A percentile compares a stretch with the other conserved stretches of the same genome.
Conservation (phyloP, 2,329 filamentous ascomycete species). For the Trichoderma sp. region DNA sequence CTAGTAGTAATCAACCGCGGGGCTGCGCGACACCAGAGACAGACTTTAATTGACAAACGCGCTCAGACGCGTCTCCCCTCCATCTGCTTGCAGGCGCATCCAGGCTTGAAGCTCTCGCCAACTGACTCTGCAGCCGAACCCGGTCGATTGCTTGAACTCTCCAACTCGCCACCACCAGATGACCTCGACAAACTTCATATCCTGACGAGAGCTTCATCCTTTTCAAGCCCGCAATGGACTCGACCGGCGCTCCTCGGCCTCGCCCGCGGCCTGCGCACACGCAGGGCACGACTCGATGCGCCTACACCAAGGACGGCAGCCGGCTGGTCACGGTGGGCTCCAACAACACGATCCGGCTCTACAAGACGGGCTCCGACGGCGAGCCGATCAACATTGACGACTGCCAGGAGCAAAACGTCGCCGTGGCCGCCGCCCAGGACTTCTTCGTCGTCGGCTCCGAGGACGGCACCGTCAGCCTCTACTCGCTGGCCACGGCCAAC, state of each 20-base stretch:
- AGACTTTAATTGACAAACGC: slow-evolving; percentile 44
- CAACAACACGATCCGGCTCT: slow-evolving; percentile 91
- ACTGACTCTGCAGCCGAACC: too few species aligned
- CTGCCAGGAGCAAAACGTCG: slow-evolving; percentile 81
- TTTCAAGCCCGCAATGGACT: slow-evolving; percentile 37
- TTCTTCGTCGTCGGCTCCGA: slow-evolving; percentile 90
- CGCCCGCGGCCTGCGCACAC: slow-evolving; percentile 75
- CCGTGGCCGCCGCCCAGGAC: slow-evolving; percentile 73
- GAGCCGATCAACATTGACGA: slow-evolving; percentile 93
- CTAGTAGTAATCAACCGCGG: slow-evolving; percentile 32
- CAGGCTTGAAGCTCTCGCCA: too few species aligned
- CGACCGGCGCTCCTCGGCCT: slow-evolving; percentile 47
- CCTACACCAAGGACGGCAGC: slow-evolving; percentile 86
- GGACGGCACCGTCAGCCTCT: slow-evolving; percentile 94
- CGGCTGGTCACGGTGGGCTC: slow-evolving; percentile 89
- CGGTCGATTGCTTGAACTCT: neutral
- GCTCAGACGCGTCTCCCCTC: slow-evolving; percentile 45
- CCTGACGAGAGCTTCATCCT: neutral
- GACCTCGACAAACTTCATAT: too few species aligned
- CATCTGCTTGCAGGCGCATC: too few species aligned
- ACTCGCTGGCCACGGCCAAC: slow-evolving; percentile 71
- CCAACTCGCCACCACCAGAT: too few species aligned
- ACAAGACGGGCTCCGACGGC: slow-evolving; percentile 86
- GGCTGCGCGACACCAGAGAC: slow-evolving; percentile 31
- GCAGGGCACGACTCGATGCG: slow-evolving; percentile 80